Evolutionary conservation across 176 grass and related monocot genomes (phyloP).

Genomic region (Oryza officinalis): DNA sequence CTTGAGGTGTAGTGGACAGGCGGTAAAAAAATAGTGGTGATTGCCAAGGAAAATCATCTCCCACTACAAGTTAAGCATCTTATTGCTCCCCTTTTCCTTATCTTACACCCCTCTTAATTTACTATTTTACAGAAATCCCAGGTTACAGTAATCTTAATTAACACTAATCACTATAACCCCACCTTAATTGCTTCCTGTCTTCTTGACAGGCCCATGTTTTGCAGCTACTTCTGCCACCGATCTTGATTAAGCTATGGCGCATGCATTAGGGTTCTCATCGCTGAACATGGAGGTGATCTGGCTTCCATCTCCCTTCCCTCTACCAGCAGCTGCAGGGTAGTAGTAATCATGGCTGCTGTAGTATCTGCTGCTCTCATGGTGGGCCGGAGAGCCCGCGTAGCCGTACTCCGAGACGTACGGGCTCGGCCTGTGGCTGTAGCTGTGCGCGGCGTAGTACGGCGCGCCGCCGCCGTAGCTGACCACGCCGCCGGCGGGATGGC

Average conservation of each 20-base stretch:
- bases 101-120: background rate
- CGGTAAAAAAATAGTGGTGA: conserved; percentile 26
- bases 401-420: conserved; percentile 44
- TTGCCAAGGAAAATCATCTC: conserved; percentile 40
- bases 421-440: conserved; percentile 44
- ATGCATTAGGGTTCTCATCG: conserved; percentile 76
- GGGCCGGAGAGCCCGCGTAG: conserved; percentile 18
- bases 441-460: conserved; percentile 45
- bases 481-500: conserved; percentile 22
- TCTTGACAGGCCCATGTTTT: conserved; percentile 6
- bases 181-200: background rate
- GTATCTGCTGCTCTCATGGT: conserved; percentile 38
- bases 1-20: background rate
- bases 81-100: conserved; percentile 28
- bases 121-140: background rate
- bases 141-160: background rate
- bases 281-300: conserved; percentile 72
- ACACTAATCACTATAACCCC: background rate
- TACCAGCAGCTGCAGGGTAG: conserved; percentile 6
- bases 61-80: conserved; percentile 33
- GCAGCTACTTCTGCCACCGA: too few species aligned
- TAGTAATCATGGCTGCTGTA: conserved; percentile 35
- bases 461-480: conserved; percentile 29
- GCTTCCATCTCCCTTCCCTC: conserved; percentile 53
- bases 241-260: conserved; percentile 53